Evolutionary conservation across 2,329 filamentous ascomycete genomes (phyloP).

Genomic region (Aspergillus felis): DNA sequence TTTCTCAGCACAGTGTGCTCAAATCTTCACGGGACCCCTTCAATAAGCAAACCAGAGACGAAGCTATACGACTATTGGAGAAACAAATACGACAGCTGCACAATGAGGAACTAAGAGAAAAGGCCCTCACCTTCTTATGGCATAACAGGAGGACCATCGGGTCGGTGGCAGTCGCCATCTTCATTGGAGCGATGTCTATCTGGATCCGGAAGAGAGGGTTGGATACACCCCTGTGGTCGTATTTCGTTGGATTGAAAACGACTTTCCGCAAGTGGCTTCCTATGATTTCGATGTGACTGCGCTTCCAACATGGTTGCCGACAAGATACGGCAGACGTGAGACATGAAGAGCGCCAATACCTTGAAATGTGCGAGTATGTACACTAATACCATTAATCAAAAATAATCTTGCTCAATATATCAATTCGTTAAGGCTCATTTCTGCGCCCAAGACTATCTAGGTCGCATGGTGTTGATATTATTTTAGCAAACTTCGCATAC

Average conservation of each 20-base stretch:
- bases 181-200: constrained; percentile 65
- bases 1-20: constrained; percentile 74
- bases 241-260: constrained; percentile 25
- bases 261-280: constrained; percentile 13
- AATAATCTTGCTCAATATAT: not conserved
- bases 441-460: constrained; percentile 65
- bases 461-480: constrained; percentile 93
- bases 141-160: constrained; percentile 63
- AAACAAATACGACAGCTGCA: constrained; percentile 69
- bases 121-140: constrained; percentile 52
- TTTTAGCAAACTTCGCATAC: constrained; percentile 44
- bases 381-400: not conserved
- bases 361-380: not conserved
- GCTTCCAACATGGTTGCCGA: not conserved
- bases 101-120: constrained; percentile 58
- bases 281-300: not conserved
- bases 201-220: constrained; percentile 54
- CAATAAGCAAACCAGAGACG: constrained; percentile 55
- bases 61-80: constrained; percentile 66
- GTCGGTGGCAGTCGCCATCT: constrained; percentile 60
- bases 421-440: not conserved
- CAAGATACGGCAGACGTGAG: not conserved
- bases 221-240: constrained; percentile 33
- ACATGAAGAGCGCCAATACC: not conserved
- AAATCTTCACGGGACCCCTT: constrained; percentile 68